Base-by-base conservation (phyloP, 306 rosid genomes). In the Acacia crassicarpa region DNA sequence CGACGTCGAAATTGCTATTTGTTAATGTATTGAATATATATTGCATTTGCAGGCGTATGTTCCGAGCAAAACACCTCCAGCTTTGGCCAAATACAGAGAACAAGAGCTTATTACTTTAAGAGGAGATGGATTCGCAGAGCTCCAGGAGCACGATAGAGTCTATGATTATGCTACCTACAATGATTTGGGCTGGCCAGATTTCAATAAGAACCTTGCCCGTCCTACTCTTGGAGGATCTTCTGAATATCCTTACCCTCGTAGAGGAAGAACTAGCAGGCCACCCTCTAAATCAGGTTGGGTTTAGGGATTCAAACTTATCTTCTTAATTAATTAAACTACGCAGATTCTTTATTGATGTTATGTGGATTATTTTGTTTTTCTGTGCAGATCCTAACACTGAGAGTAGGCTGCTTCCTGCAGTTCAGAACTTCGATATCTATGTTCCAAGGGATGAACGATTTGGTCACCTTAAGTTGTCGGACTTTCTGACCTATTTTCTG, bases 361-460 rank as follows among this genome's bases (percentile, higher is more conserved):
- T 30, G 69, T 63, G 69, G 9, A 0, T 15, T 30, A 30, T 63
- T 61, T 4, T 25, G 4, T 19, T 5, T 20, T 8, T 22, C 13
- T 22, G 32, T 58, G 33, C 84, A 93, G 98, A 89, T 89, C 92
- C 90, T 0, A 82, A 73, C 3, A n/a, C 30, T 11, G 98, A 95
- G 93, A 90, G 78, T 19, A 84, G 87, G 54, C 59, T 89, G 46
- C 53, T 40, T 41, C 76, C 69, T 56, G 19, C 67, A 27, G 53
- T n/a, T 43, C 74, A 69, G 27, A 22, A 22, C 1, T 72, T 75
- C 68, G 88, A 83, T 71, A 74, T 90, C 63, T 95, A 95, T 69
- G 97, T 93, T 67, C 98, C 98, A n/a, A 89, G 95, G 81, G 97
- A 93, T 27, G 98, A 94, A 77, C 84, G 86, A 44, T 91, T 94